Conservation (phyloP, 2,329 filamentous ascomycete genomes). For the Xylariaceae sp. region DNA sequence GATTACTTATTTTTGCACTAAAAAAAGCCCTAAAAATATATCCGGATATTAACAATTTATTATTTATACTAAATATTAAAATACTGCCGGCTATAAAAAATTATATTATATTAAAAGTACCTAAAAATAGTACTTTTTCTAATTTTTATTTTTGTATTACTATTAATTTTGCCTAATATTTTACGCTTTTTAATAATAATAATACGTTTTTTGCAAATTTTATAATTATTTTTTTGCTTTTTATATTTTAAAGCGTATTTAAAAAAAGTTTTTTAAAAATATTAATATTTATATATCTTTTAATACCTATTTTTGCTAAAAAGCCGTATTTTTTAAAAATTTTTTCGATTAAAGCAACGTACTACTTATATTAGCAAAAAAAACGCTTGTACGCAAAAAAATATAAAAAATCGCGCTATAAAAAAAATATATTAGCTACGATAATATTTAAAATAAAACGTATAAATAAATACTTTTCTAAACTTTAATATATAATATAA, state of each 20-base stretch:
- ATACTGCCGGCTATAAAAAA: neutral
- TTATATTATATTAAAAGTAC: neutral
- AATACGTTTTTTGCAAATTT: neutral
- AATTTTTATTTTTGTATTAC: neutral
- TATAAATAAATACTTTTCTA: no score
- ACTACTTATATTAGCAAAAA: no score
- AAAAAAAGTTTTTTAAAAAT: neutral
- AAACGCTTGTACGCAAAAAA: no score
- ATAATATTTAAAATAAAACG: no score
- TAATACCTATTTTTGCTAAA: no score
- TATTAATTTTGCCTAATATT: neutral
- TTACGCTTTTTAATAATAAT: neutral
- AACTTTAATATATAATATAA: no score
- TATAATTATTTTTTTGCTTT: neutral
- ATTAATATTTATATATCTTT: no score
- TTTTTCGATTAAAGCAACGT: no score
- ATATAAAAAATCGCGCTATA: no score
- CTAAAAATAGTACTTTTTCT: neutral
- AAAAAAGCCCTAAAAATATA: neutral
- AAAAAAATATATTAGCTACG: no score
- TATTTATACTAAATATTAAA: neutral
- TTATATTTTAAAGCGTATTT: neutral
- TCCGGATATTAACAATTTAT: neutral
- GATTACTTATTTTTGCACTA: neutral
- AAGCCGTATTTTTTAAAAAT: no score